phyloP scores from a whole-genome alignment of 2,329 filamentous ascomycete species.

The Colletotrichum salicis region DNA sequence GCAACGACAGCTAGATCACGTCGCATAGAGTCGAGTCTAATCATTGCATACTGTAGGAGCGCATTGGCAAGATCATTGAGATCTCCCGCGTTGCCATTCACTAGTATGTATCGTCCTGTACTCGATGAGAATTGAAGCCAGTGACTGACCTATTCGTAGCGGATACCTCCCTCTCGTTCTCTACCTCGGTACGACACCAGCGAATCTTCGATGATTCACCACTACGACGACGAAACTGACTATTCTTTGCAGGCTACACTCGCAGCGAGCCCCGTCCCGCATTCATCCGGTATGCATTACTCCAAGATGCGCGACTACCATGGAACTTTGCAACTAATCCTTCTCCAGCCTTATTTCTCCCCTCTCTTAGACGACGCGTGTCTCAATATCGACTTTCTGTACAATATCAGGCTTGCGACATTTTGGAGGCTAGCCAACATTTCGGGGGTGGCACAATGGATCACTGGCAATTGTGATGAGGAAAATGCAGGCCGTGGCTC shows the following conservation, averaged over 20 bases:
- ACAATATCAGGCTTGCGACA: constrained; percentile 28
- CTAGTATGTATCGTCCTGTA: constrained; percentile 72
- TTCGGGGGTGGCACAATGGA: constrained; percentile 7
- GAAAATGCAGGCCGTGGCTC: constrained; percentile 1
- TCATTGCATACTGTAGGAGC: constrained; percentile 72
- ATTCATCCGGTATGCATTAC: constrained; percentile 62
- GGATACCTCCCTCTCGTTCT: constrained; percentile 97
- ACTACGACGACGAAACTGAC: constrained; percentile 40
- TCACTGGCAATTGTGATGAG: not conserved
- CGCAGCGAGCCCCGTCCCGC: constrained; percentile 92
- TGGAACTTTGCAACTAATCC: constrained; percentile 37
- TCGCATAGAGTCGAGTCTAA: constrained; percentile 22
- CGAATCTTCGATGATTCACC: not conserved
- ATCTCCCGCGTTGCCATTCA: constrained; percentile 93
- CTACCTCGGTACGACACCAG: constrained; percentile 79
- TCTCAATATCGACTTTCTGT: constrained; percentile 29
- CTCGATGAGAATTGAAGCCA: not conserved
- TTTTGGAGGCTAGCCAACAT: not conserved
- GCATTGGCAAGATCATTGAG: constrained; percentile 96
- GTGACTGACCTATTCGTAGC: constrained; percentile 62
- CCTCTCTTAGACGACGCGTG: constrained; percentile 60
- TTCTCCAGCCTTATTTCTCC: constrained; percentile 68
- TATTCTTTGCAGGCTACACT: constrained; percentile 76
- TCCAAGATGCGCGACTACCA: no score
- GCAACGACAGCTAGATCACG: not conserved